Base-by-base conservation (phyloP, 176 grass and related monocot genomes). In the Cenchrus americanus region DNA sequence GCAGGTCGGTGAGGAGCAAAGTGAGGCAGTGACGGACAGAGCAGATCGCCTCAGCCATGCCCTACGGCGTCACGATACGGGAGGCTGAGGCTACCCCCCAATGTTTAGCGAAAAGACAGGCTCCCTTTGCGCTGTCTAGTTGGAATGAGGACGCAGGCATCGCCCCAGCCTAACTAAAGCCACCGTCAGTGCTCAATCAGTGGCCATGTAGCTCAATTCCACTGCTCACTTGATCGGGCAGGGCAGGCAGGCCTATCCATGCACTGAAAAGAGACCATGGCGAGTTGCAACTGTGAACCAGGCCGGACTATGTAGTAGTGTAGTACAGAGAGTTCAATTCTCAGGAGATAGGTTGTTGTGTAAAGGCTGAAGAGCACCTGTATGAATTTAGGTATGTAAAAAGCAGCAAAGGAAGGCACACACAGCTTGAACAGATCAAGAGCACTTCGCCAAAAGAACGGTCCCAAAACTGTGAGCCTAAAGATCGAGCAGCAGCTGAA, bases 191-290 rank as follows among this genome's bases (percentile, higher is more conserved):
- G 18, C 5, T 59, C 23, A 24, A 44, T 9, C 43, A 44, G 70
- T 87, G 78, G 58, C 68, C 84, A 86, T 15, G 47, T 17, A 68
- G 70, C 78, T 50, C 21, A 13, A 27, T 19, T 87, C 70, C 85
- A 82, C 85, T 21, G 27, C 3, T 37, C 34, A 37, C 34, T 37
- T 37, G 1, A 37, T 37, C 34, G 4, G 27, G 7, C 24, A n/a
- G 21, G 58, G 8, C 55, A 59, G 19, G 21, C 57, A 59, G 7
- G n/a, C 52, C 51, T 22, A 1, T 2, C 49, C 37, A 15, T 77
- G 18, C n/a, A 55, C 50, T 30, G 26, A 51, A 61, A 60, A 37
- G 34, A 37, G 34, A 60, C 55, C n/a, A 58, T 58, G 55, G 55
- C 55, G 7, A 22, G 21, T 58, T 61, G 58, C n/a, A 23, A 60